These are phyloP conservation scores for Pseudogymnoascus pannorum DNA, from an alignment of 2,329 filamentous ascomycete species.

Conservation along the genomic window DNA sequence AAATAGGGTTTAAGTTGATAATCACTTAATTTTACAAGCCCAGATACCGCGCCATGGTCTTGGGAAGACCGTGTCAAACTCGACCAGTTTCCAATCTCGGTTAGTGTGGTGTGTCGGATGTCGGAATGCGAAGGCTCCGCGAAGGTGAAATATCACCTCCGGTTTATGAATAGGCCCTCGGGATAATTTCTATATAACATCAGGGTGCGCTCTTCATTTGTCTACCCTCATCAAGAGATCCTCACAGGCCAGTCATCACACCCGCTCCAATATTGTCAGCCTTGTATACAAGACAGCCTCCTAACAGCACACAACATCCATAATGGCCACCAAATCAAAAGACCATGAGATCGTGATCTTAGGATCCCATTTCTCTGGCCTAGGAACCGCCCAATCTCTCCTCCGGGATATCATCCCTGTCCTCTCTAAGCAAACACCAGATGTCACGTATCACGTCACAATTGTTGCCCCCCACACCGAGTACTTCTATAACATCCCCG, in stretches of 20 bases:
- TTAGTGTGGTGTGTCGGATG: not conserved
- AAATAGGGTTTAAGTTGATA: not conserved
- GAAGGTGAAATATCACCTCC: not conserved
- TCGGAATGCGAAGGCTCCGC: not conserved
- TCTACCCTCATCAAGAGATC: not conserved
- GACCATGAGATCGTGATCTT: not conserved
- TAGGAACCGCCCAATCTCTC: not conserved
- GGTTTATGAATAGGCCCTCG: not conserved
- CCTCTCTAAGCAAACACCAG: slow-evolving; percentile 9
- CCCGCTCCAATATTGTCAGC: not conserved
- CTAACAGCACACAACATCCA: not conserved
- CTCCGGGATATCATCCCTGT: slow-evolving; percentile 1
- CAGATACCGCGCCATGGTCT: not conserved
- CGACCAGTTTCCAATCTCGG: not conserved
- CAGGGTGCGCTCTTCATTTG: not conserved
- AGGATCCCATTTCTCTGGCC: not conserved
- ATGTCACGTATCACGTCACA: slow-evolving; percentile 40
- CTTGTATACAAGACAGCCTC: not conserved
- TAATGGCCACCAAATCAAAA: not conserved
- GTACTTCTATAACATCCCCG: slow-evolving; percentile 46
- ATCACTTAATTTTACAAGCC: not conserved
- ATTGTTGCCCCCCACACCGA: slow-evolving; percentile 45
- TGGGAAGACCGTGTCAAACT: too few species aligned
- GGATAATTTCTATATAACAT: slow-evolving; percentile 3
- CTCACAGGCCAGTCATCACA: not conserved